Conservation (phyloP, 495 filamentous ascomycete species). For the Neurospora sp. region DNA sequence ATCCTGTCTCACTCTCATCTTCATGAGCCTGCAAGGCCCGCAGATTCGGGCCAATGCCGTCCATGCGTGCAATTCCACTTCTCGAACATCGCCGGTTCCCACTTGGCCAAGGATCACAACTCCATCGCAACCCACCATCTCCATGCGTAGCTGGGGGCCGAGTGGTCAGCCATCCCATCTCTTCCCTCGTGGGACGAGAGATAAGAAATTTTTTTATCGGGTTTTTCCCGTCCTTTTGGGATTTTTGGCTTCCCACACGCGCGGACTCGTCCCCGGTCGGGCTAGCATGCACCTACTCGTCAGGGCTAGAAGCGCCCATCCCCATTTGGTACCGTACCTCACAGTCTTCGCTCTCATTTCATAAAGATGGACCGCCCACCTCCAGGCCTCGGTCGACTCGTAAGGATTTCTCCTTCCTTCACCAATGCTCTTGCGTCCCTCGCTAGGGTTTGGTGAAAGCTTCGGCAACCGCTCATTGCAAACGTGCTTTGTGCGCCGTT, state of each 20-base stretch:
- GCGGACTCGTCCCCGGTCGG: not conserved
- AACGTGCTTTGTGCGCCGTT: not conserved
- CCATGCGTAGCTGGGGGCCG: not conserved
- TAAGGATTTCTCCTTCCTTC: not conserved
- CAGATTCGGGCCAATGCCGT: not conserved
- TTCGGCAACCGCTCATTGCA: slow-evolving; percentile 1
- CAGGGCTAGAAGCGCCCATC: not conserved
- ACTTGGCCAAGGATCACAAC: not conserved
- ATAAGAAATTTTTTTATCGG: slow-evolving; percentile 19
- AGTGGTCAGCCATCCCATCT: not conserved
- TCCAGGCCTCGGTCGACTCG: slow-evolving; percentile 1
- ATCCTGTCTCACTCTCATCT: not conserved
- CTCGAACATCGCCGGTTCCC: not conserved
- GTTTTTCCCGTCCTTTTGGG: slow-evolving; percentile 2
- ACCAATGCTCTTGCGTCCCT: not conserved
- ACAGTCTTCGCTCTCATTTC: slow-evolving; percentile 1
- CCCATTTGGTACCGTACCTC: not conserved
- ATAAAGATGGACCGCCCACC: slow-evolving; percentile 9
- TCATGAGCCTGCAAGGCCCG: not conserved
- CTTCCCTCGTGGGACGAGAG: slow-evolving; percentile 6
- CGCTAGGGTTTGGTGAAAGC: not conserved
- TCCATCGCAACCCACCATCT: not conserved
- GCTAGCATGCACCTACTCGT: not conserved
- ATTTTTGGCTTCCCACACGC: slow-evolving; percentile 3
- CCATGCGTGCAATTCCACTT: not conserved